Conservation (phyloP, 106 monocot genomes). For the Narthecium ossifragum region DNA sequence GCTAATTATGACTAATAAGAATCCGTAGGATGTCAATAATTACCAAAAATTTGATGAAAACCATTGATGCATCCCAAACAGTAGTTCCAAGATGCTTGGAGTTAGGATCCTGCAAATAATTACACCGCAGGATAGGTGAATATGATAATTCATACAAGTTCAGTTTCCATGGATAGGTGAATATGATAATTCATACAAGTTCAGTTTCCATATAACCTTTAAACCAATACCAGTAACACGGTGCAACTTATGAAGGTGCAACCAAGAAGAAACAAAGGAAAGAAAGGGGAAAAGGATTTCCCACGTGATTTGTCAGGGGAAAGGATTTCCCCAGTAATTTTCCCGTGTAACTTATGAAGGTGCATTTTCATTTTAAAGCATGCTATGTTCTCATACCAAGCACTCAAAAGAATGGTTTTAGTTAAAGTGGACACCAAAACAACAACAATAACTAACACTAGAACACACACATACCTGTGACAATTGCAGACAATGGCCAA, state of each 20-base stretch:
- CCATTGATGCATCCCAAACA: slow-evolving; percentile 99
- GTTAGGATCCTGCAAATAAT: slow-evolving; percentile 77
- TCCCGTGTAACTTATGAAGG: not conserved
- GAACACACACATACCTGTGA: slow-evolving; percentile 46
- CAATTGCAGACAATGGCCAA: slow-evolving; percentile 73
- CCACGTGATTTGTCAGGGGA: not conserved
- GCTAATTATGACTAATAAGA: too few relatives aligned
- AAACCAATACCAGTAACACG: too few relatives aligned
- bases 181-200: not conserved
- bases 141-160: not conserved
- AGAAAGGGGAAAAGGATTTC: too few relatives aligned
- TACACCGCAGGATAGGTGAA: not conserved
- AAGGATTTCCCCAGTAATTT: not conserved
- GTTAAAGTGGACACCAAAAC: not conserved
- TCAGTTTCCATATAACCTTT: not conserved
- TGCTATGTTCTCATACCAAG: not conserved
- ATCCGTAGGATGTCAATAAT: too few relatives aligned
- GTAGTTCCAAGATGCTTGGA: slow-evolving; percentile 97
- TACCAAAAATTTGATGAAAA: slow-evolving; percentile 90
- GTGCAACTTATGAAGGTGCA: not conserved
- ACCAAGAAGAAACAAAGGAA: too few relatives aligned
- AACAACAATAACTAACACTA: not conserved
- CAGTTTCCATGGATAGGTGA: not conserved
- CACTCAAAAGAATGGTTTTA: not conserved
- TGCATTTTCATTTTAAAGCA: not conserved